Evolutionary conservation across 1,284 basidiomycete species (phyloP), one percentile per base, ranked within the genome.

Genomic region (Microbotryum scabiosae): DNA sequence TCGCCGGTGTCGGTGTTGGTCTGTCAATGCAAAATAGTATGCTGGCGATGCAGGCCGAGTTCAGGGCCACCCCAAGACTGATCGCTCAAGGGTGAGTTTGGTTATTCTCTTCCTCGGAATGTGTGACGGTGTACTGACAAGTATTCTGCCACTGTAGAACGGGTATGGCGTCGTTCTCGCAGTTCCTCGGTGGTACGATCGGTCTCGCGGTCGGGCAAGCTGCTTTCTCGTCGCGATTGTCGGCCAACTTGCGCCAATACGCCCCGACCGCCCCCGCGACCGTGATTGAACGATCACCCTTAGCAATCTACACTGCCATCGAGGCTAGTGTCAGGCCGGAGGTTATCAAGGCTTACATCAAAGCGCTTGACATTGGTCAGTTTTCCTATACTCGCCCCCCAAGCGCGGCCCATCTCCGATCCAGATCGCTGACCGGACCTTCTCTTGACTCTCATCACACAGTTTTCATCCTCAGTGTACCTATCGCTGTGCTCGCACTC

Each of bases 1-100:
- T 79, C 59, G 61, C n/a, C 53, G 68, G 66, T 18, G 55, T 69
- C 32, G 69, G 67, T 21, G 55, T 65, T 21, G 67, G 70, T 4
- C 48, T 49, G 4, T 54, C 55, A 2, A 59, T 68, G 53, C 64
- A 68, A 36, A 61, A 66, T 30, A 30, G 41, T 16, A 51, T 68
- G 12, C 64, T 68, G 16, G 66, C 66, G 2, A 64, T 68, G 62
- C 64, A 66, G 51, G 64, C 62, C 36, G 64, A 66, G 51, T 68
- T 68, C 64, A n/a, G 21, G 9, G 54, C 60, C 45, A n/a, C 32
- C 14, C 61, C 61, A 28, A 23, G 41, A 2, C 57, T 62, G 3
- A 32, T 68, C 54, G 64, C 54, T 0, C 66, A 68, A 32, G 64
- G 60, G 4, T 41, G 36, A 41, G 36, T 41, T 30, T 41, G 36